Base-by-base conservation (phyloP, 805 yeast genomes). In the Yarrowia keelungensis region DNA sequence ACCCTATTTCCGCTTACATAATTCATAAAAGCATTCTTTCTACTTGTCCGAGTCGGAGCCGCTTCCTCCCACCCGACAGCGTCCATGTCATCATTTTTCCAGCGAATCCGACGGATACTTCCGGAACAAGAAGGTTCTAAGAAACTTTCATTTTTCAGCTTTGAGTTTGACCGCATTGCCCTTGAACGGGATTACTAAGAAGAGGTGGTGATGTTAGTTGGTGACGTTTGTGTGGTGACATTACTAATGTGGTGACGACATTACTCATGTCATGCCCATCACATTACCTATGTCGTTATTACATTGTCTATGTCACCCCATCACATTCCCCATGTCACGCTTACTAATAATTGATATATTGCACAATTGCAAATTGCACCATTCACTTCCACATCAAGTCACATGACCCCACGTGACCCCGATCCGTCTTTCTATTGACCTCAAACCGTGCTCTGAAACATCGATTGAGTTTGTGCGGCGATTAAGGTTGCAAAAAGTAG, bases 121-220 rank as follows among this genome's bases (percentile, higher is more conserved):
- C 59, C 59, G 64, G 64, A 56, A 56, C 47, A 15, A 42, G 26
- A 56, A 42, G 42, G 14, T 43, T 56, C 42, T 41, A 42, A 42
- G 26, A 56, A 42, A 56, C 22, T 43, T 56, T 56, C 49, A 42
- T 56, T 32, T 54, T 32, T 56, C 38, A 35, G 16, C 35, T 10
- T 56, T 12, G 62, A 56, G 62, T 56, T 56, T 56, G 62, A 26
- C 22, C 39, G 62, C 62, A 56, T 56, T 56, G 62, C 62, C 38
- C 43, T 16, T 54, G 22, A 45, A 14, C 16, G 11, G 9, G 50
- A 22, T 12, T 35, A 46, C 5, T 5, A 9, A 38, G 39, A 19
- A 1, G 38, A 8, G 38, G 38, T 36, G 38, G 10, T 36, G 38
- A 36, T 36, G 38, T 36, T 8, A 36, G 38, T 19, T 19, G 19